Conservation (phyloP, 768 basidiomycete species). For the Gautieria morchelliformis region DNA sequence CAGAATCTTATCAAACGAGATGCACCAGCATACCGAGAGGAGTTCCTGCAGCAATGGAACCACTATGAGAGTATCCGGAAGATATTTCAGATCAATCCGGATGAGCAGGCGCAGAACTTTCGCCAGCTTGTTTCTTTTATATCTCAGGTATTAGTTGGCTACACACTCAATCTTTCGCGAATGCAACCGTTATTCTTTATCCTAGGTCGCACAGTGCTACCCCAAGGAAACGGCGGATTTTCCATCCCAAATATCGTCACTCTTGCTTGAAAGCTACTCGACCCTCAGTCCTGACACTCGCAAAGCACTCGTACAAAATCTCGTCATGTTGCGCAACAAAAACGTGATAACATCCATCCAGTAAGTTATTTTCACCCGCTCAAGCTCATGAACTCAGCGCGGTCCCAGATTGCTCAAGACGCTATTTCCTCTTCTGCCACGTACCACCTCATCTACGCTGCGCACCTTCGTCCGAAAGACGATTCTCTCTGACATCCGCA, state of each 20-base stretch:
- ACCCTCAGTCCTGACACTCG: constrained; percentile 71
- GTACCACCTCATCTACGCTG: constrained; percentile 77
- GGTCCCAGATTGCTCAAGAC: constrained; percentile 66
- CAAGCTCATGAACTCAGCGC: no score
- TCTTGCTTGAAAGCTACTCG: constrained; percentile 74
- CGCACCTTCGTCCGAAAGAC: constrained; percentile 85
- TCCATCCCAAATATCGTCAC: constrained; percentile 64
- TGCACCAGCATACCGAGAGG: constrained; percentile 82
- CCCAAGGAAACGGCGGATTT: constrained; percentile 84
- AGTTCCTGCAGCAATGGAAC: constrained; percentile 94
- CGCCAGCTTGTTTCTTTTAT: constrained; percentile 86
- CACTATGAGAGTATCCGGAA: constrained; percentile 84
- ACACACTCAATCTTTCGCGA: not conserved
- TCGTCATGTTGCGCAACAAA: constrained; percentile 91
- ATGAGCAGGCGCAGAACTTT: constrained; percentile 79
- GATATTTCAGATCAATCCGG: constrained; percentile 74
- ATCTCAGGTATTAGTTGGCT: constrained; percentile 48
- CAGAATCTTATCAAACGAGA: constrained; percentile 97
- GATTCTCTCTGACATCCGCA: constrained; percentile 87
- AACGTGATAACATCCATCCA: constrained; percentile 86
- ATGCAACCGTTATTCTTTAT: not conserved
- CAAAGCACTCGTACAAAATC: constrained; percentile 77
- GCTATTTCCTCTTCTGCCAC: constrained; percentile 93
- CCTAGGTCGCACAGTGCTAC: constrained; percentile 83
- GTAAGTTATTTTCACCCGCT: constrained; percentile 34